Percentiles rank a stretch among this genome's conserved stretches.
phyloP scores from a whole-genome alignment of 495 filamentous ascomycete species.

The Neurospora sp. region DNA sequence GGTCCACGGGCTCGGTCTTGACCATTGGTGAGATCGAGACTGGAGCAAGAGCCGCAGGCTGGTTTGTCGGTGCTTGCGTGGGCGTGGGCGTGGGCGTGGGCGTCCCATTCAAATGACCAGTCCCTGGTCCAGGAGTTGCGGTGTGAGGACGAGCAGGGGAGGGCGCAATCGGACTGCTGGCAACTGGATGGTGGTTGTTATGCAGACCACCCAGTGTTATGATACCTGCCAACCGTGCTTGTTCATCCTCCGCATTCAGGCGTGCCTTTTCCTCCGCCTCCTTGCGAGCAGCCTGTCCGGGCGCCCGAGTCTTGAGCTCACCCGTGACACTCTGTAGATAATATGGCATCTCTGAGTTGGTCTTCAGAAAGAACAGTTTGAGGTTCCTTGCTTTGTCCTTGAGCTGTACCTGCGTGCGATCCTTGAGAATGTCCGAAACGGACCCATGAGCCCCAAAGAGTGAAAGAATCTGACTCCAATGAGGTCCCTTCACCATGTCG shows the following conservation, averaged over 20 bases:
- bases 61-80: neutral
- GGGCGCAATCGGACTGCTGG: slow-evolving; percentile 4
- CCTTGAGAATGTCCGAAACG: slow-evolving; percentile 77
- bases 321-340: slow-evolving; percentile 87
- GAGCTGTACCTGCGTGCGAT: slow-evolving; percentile 87
- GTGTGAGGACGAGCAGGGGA: slow-evolving; percentile 8
- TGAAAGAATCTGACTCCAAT: slow-evolving; percentile 90
- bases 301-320: slow-evolving; percentile 86
- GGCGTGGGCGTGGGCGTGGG: neutral
- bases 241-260: slow-evolving; percentile 57
- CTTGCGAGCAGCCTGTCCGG: slow-evolving; percentile 68
- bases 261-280: slow-evolving; percentile 65
- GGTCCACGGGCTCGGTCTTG: slow-evolving; percentile 16
- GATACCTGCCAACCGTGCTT: slow-evolving; percentile 62
- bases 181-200: slow-evolving; percentile 20
- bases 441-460: slow-evolving; percentile 79
- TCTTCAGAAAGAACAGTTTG: slow-evolving; percentile 93
- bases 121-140: slow-evolving; percentile 2
- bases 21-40: slow-evolving; percentile 13
- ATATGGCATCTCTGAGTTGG: slow-evolving; percentile 82
- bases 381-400: slow-evolving; percentile 94
- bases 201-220: slow-evolving; percentile 38
- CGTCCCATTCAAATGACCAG: neutral
- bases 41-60: slow-evolving; percentile 1
- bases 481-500: slow-evolving; percentile 83